These are phyloP conservation scores for Citrullus colocynthis DNA, from an alignment of 306 rosid species.

Conservation along the genomic window DNA sequence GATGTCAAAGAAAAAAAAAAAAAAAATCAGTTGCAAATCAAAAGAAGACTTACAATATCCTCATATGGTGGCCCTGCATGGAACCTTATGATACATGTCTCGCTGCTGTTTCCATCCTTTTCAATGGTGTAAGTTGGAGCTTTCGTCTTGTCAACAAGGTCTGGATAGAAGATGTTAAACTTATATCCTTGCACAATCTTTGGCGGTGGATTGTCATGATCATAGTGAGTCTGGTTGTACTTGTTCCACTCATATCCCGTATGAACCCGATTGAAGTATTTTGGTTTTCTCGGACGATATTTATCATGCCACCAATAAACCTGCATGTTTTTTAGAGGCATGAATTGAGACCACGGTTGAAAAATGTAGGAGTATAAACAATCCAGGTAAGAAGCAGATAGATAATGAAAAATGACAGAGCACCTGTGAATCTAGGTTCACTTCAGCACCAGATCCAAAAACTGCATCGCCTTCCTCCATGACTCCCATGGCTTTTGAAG, in stretches of 20 bases:
- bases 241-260: conserved; percentile 98
- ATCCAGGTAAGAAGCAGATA: neutral
- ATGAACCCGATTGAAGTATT: conserved; percentile 94
- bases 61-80: conserved; percentile 96
- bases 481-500: conserved; percentile 85
- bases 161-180: conserved; percentile 88
- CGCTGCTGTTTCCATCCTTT: conserved; percentile 83
- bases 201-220: conserved; percentile 98
- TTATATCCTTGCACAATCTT: conserved; percentile 94
- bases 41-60: conserved; percentile 52
- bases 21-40: conserved; percentile 3
- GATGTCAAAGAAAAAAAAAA: neutral
- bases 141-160: conserved; percentile 84
- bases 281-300: conserved; percentile 92
- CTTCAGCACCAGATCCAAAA: conserved; percentile 83
- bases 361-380: neutral
- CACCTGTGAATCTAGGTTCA: conserved; percentile 92
- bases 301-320: conserved; percentile 99
- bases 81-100: conserved; percentile 85
- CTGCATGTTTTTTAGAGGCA: conserved; percentile 20
- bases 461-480: conserved; percentile 98
- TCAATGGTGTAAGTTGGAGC: conserved; percentile 80
- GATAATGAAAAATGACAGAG: neutral
- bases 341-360: neutral
- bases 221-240: conserved; percentile 95